phyloP scores from a whole-genome alignment of 768 basidiomycete genomes.

The Sporobolomyces roseus region DNA sequence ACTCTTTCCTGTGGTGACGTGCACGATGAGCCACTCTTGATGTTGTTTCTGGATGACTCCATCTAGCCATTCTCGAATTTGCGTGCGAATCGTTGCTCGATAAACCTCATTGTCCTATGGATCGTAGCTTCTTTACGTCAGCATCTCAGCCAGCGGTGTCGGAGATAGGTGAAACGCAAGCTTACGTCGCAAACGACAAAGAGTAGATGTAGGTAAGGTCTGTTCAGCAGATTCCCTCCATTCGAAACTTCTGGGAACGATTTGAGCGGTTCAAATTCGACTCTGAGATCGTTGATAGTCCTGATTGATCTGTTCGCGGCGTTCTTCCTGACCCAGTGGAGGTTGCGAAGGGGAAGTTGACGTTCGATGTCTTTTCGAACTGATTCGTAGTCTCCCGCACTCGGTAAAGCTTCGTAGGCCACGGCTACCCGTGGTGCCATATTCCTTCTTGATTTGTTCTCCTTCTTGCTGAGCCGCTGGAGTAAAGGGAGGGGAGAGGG shows the following conservation, averaged over 20 bases:
- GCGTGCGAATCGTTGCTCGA: constrained; percentile 68
- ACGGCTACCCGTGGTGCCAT: constrained; percentile 12
- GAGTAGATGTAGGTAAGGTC: constrained; percentile 79
- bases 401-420: constrained; percentile 23
- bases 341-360: constrained; percentile 69
- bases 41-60: constrained; percentile 62
- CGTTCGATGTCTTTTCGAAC: constrained; percentile 39
- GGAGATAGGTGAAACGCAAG: background rate
- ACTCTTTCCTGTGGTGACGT: constrained; percentile 59
- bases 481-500: background rate
- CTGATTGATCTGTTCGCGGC: constrained; percentile 57
- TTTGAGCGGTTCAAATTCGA: constrained; percentile 63
- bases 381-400: constrained; percentile 14
- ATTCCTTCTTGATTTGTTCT: background rate
- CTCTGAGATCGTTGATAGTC: constrained; percentile 83
- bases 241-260: constrained; percentile 56
- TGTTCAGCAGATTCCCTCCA: constrained; percentile 72
- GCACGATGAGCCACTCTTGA: constrained; percentile 89
- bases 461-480: background rate
- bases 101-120: constrained; percentile 68
- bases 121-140: too few relatives aligned
- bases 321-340: constrained; percentile 83
- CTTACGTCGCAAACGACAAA: constrained; percentile 83
- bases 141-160: too few relatives aligned
- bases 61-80: constrained; percentile 88